Conservation (phyloP, 2,329 filamentous ascomycete species). For the Thielaviopsis punctulata region DNA sequence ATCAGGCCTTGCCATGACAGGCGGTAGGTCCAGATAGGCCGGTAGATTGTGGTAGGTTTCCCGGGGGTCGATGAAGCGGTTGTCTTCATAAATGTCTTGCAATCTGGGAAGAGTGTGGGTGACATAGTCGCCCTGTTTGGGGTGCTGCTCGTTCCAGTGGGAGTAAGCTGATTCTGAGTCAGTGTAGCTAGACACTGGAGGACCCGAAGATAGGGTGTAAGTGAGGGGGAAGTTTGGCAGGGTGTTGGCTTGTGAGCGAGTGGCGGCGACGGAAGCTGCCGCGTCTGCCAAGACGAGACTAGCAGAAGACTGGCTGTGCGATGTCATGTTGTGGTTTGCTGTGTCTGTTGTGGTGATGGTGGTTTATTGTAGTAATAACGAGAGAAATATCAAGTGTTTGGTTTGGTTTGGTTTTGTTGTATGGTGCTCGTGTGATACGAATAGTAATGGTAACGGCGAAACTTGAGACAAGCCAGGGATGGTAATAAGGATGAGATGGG, state of each 20-base stretch:
- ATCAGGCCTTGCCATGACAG: slow-evolving; percentile 1
- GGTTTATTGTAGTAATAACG: background rate
- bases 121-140: background rate
- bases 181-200: background rate
- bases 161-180: background rate
- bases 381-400: background rate
- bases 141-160: slow-evolving; percentile 4
- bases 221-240: slow-evolving; percentile 6
- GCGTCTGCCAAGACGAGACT: background rate
- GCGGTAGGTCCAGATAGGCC: slow-evolving; percentile 2
- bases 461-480: background rate
- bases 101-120: slow-evolving; percentile 6
- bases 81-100: slow-evolving; percentile 4
- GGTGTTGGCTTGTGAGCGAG: background rate
- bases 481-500: background rate
- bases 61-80: slow-evolving; percentile 6
- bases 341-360: background rate
- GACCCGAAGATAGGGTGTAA: background rate
- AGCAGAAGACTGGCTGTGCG: background rate
- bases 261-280: background rate
- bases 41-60: slow-evolving; percentile 1
- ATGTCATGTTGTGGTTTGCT: background rate
- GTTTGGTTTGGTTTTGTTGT: background rate
- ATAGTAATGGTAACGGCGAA: background rate
- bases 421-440: background rate